phyloP scores from a whole-genome alignment of 805 yeast species.

The Wickerhamiella qilinensis region DNA sequence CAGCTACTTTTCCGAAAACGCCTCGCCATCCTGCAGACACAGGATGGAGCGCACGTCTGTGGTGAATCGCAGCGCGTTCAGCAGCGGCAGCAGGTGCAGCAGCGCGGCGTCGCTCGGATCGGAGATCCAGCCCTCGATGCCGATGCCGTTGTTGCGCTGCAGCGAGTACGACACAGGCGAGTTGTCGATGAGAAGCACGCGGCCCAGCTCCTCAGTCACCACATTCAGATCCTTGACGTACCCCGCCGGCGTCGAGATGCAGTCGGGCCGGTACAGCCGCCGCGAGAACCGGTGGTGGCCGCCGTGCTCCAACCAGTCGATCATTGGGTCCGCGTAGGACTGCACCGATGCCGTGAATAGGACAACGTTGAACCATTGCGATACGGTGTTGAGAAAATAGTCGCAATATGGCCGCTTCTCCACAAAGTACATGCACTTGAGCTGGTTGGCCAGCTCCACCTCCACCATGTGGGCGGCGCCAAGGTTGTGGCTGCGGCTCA shows the following conservation, averaged over 20 bases:
- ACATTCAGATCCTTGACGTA: constrained; percentile 60
- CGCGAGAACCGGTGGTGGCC: constrained; percentile 32
- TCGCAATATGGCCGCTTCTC: constrained; percentile 88
- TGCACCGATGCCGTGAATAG: constrained; percentile 89
- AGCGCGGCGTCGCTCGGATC: constrained; percentile 85
- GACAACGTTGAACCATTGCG: constrained; percentile 76
- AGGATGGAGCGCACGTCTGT: constrained; percentile 72
- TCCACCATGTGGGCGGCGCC: constrained; percentile 59
- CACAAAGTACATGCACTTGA: constrained; percentile 74
- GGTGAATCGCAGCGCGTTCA: constrained; percentile 58
- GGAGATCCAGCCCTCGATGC: constrained; percentile 95
- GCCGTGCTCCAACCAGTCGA: constrained; percentile 65
- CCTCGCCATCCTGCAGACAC: constrained; percentile 60
- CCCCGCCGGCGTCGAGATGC: constrained; percentile 54
- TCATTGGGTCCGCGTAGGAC: constrained; percentile 94
- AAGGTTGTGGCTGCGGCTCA: constrained; percentile 38
- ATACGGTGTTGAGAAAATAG: constrained; percentile 58
- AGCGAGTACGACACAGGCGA: constrained; percentile 78
- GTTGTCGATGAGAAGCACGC: constrained; percentile 71
- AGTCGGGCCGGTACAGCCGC: constrained; percentile 64
- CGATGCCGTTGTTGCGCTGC: constrained; percentile 77
- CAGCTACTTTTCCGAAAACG: not conserved
- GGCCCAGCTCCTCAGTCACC: constrained; percentile 41
- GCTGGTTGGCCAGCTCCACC: constrained; percentile 47
- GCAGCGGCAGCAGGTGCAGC: constrained; percentile 63